phyloP scores from a whole-genome alignment of 1,284 basidiomycete genomes.

The Marasmius sp. region DNA sequence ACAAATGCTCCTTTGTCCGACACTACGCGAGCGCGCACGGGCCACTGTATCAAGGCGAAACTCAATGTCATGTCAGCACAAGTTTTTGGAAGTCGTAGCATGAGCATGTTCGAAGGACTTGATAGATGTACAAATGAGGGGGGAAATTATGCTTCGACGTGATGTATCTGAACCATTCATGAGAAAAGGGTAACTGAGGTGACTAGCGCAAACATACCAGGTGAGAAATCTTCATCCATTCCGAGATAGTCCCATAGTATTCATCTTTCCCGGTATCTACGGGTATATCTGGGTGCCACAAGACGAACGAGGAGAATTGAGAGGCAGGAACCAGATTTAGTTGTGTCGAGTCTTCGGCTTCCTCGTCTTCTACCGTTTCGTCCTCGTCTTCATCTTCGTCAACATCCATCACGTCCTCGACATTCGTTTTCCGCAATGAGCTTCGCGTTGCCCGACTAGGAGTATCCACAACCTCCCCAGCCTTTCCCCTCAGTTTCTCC shows the following conservation, averaged over 20 bases:
- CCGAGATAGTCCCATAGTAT: constrained; percentile 61
- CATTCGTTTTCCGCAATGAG: constrained; percentile 22
- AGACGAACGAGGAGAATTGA: constrained; percentile 58
- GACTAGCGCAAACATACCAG: constrained; percentile 43
- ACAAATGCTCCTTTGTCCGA: too few species aligned
- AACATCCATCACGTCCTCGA: constrained; percentile 25
- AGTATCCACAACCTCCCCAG: constrained; percentile 15
- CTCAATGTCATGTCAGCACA: too few species aligned
- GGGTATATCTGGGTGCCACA: constrained; percentile 75
- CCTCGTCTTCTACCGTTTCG: constrained; percentile 18
- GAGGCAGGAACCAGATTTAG: constrained; percentile 42
- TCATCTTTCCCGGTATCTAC: constrained; percentile 68
- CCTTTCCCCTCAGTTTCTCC: constrained; percentile 19
- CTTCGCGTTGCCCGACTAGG: constrained; percentile 15
- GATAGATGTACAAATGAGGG: background rate
- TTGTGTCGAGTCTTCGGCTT: constrained; percentile 24
- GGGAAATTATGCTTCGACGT: background rate
- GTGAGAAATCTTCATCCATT: constrained; percentile 62
- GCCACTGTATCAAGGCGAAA: too few species aligned
- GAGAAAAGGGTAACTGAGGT: background rate
- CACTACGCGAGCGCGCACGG: too few species aligned
- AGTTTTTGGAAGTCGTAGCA: too few species aligned
- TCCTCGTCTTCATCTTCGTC: constrained; percentile 17
- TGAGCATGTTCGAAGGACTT: too few species aligned
- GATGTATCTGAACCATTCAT: background rate